Base-by-base conservation (phyloP, 805 yeast species). In the Candida orba region DNA sequence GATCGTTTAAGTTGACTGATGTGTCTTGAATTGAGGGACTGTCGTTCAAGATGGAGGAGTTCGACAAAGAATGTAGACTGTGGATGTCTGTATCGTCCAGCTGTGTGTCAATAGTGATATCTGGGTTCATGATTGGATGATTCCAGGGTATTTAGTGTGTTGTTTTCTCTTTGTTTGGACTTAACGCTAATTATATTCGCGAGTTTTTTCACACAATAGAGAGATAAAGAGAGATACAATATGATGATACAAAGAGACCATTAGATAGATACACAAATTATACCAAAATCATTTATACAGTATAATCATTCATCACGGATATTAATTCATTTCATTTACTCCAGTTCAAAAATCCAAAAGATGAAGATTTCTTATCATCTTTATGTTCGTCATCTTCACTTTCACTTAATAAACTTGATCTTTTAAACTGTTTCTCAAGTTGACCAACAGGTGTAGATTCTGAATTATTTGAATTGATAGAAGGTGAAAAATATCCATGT, bases 401-500 rank as follows among this genome's bases (percentile, higher is more conserved):
- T 30, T 23, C 43, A 8, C 40, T 47, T 17, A 41, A 44, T n/a
- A 52, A 32, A 27, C 39, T 51, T 38, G 54, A 20, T 18, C 40
- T 48, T 8, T 46, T 46, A 14, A 54, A 42, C 33, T 50, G 55
- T 32, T 46, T 46, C 32, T 54, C 54, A 6, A 56, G 37, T 15
- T 53, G 56, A 18, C 34, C 43, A 25, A 56, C 34, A 12, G 39
- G 29, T 27, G 29, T 9, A 27, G 14, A 27, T 10, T 27, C 29
- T 8, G 13, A 8, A 10, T 36, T 39, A 30, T 41, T 32, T 32
- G 48, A 46, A 6, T 27, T 27, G 2, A 27, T 10, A 27, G 29
- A 27, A 27, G 29, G 29, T 27, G 57, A 47, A 35, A 66, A 64
- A 38, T 54, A 63, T 1, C 71, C 71, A 10, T 59, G 57, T 3